Percentiles rank a stretch among this genome's conserved stretches.
Conservation (phyloP, 768 basidiomycete genomes). For the Cystofilobasidium capitatum region DNA sequence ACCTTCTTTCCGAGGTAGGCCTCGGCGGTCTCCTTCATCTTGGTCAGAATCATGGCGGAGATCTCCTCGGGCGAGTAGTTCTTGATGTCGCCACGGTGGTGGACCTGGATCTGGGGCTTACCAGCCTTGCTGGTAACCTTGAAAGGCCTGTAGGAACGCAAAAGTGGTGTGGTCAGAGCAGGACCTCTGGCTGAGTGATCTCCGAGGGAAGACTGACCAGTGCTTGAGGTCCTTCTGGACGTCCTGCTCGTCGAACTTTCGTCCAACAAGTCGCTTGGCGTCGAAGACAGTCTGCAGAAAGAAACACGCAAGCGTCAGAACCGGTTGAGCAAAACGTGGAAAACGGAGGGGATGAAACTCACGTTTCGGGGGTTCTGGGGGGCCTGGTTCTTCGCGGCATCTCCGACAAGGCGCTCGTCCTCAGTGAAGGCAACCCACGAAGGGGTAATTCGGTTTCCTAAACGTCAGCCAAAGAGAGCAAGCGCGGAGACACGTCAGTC, state of each 20-base stretch:
- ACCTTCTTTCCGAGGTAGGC: constrained; percentile 93
- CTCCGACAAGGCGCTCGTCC: constrained; percentile 56
- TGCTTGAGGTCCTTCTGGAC: constrained; percentile 76
- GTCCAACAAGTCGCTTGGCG: constrained; percentile 32
- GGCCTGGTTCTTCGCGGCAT: constrained; percentile 92
- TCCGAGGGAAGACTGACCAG: constrained; percentile 43
- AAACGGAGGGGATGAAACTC: constrained; percentile 52
- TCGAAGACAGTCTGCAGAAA: constrained; percentile 17
- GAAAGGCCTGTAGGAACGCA: no score
- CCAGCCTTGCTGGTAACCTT: constrained; percentile 64
- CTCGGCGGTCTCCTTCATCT: constrained; percentile 99
- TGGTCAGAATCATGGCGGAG: constrained; percentile 84
- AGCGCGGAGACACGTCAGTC: neutral
- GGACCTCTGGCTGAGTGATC: no score
- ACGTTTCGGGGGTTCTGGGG: constrained; percentile 53
- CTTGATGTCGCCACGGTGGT: constrained; percentile 66
- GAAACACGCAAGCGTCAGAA: no score
- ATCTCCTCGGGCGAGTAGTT: constrained; percentile 89
- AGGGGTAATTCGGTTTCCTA: constrained; percentile 73
- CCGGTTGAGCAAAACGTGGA: constrained; percentile 93
- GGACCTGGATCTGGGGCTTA: constrained; percentile 68
- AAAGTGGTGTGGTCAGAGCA: constrained; percentile 10
- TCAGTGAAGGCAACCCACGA: constrained; percentile 46
- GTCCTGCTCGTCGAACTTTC: constrained; percentile 58
- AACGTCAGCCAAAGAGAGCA: neutral